Evolutionary conservation across 768 basidiomycete genomes (phyloP), one percentile per base, ranked within the genome.

Genomic region (Lentinula boryana): DNA sequence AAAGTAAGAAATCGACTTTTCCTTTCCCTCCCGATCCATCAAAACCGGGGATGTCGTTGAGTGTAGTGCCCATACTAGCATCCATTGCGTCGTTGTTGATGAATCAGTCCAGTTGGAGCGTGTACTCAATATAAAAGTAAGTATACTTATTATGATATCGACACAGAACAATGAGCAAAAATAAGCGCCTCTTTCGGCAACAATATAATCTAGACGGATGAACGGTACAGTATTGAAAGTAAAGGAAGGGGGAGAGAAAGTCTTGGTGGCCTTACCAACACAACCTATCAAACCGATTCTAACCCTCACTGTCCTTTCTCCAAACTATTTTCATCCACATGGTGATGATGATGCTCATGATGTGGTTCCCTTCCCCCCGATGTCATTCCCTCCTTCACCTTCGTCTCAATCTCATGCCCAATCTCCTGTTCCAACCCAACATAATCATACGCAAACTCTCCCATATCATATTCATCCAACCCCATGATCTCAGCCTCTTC

Each of bases 381-480:
- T 0, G 66, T 60, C 6, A 71, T 66, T 27, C 49, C 31, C 36
- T 18, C 36, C 7, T 10, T 52, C 49, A 33, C 6, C 27, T 66
- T 67, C 27, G 63, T 65, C 64, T 66, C 67, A 40, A 65, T 64
- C 55, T 60, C 64, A 57, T 79, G 80, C 5, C 78, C 79, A 40
- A 81, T 74, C 65, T 83, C 82, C 66, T 77, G 76, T 67, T 91
- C 90, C 54, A 91, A 70, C 10, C 87, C 89, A 35, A 93, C 91
- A 63, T 91, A 94, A 72, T 94, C 91, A 67, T 92, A 93, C 1
- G 90, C 88, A 63, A 85, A 93, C 75, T 95, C 93, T 64, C 93
- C 94, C 82, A 93, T 87, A 76, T 95, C 89, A 1, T 85, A 80
- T 67, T 93, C 90, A 73, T 98, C 95, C 65, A 96, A 86, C 60